A percentile compares a stretch with the other conserved stretches of the same genome.
Conservation (phyloP, 306 rosid species). For the Corylus americana region DNA sequence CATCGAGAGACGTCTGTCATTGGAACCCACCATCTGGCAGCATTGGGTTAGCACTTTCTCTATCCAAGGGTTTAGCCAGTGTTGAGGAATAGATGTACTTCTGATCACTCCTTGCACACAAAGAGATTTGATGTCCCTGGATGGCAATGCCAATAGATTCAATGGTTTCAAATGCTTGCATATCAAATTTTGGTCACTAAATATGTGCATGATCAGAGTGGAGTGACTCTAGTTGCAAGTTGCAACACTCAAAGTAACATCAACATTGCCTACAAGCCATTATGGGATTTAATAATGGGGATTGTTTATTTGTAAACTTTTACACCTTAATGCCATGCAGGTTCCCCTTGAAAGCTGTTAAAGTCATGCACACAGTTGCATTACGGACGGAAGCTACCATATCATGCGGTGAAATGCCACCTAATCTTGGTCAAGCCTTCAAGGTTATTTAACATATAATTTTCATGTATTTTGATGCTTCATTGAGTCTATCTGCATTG, state of each 20-base stretch:
- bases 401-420: constrained; percentile 71
- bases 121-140: background rate
- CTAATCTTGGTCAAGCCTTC: constrained; percentile 85
- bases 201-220: background rate
- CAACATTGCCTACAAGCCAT: background rate
- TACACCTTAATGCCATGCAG: constrained; percentile 37
- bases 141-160: background rate
- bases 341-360: constrained; percentile 90
- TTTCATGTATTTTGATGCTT: constrained; percentile 3
- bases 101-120: background rate
- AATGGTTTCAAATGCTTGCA: background rate
- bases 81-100: background rate
- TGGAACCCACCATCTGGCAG: background rate
- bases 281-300: background rate
- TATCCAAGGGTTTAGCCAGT: background rate
- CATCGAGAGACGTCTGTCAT: background rate
- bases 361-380: constrained; percentile 98
- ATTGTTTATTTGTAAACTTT: background rate
- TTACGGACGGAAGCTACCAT: constrained; percentile 90
- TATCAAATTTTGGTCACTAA: background rate
- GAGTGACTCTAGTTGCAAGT: background rate
- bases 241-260: constrained; percentile 11
- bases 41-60: background rate
- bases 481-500: background rate
- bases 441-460: constrained; percentile 51